A percentile compares a stretch with the other conserved stretches of the same genome.
Evolutionary conservation across 768 basidiomycete genomes (phyloP).

Genomic region (Podaxis sp.): DNA sequence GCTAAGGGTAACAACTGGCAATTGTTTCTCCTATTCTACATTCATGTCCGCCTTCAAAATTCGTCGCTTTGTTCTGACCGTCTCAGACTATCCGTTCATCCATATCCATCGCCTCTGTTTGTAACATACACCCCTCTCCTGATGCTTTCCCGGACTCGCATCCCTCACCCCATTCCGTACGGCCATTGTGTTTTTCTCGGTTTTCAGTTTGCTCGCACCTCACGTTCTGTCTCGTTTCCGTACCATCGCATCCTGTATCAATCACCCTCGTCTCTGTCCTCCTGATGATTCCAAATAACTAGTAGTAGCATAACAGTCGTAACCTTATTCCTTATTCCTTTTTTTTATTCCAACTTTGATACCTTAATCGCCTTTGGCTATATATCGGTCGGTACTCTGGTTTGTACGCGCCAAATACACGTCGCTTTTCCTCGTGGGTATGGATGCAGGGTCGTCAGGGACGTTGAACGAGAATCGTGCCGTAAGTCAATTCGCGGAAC

Average conservation of each 20-base stretch:
- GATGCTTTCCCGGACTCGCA: neutral
- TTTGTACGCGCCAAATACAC: neutral
- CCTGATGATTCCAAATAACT: neutral
- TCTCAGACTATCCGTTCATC: neutral
- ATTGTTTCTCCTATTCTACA: neutral
- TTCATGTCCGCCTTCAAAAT: neutral
- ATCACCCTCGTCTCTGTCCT: neutral
- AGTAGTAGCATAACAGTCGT: conserved; percentile 1
- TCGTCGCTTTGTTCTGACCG: neutral
- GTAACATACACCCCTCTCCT: neutral
- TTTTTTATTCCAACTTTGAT: neutral
- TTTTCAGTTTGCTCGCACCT: neutral
- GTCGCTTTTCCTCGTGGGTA: neutral
- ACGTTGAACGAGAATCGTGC: neutral
- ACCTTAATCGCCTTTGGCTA: neutral
- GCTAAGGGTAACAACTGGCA: neutral
- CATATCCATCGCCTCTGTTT: neutral
- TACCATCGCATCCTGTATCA: neutral
- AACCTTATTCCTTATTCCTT: neutral
- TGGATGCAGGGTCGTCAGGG: neutral
- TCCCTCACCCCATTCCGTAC: neutral
- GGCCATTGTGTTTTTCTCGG: neutral
- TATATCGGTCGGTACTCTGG: neutral
- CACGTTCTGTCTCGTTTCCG: neutral
- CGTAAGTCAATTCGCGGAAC: neutral